Base-by-base conservation (phyloP, 257 asterid genomes). In the Capsicum rhomboideum region DNA sequence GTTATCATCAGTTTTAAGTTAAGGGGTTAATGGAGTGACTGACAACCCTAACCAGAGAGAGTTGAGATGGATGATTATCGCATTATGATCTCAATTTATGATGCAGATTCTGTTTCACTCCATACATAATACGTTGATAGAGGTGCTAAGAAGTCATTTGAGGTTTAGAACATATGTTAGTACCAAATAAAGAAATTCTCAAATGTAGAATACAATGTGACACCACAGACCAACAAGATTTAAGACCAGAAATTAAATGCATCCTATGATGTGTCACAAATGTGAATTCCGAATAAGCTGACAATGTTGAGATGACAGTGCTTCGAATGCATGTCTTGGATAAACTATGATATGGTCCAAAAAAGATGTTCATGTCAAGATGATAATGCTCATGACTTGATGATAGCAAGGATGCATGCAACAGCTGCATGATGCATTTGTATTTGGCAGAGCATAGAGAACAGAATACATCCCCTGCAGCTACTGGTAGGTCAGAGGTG, bases 391-490 rank as follows among this genome's bases (percentile, higher is more conserved):
- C 90, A 91, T 93, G 94, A 89, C 88, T 89, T 91, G 92, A 91
- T 90, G 94, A 90, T 88, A 89, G 90, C 88, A 90, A 92, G 94
- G 97, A 94, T 94, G 97, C 95, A 91, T 91, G 98, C 94, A 88
- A 93, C 91, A 87, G 94, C 95, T 90, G 97, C 95, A 90, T 88
- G 94, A 93, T 95, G 98, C 97, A 92, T 91, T 91, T 87, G 92
- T 69, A 87, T 78, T 91, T 90, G 86, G 90, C 94, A 91, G 86
- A 84, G 93, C 92, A 89, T 95, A 92, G 88, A 81, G 90, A 88
- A 92, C 93, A 95, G 93, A 87, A 89, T 86, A 92, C 94, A 88
- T 88, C 91, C 98, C 98, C 94, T 93, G 56, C 90, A 84, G 91
- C 96, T 92, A 95, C 93, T 95, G 93, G 95, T 96, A 93, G 87